A percentile compares a stretch with the other conserved stretches of the same genome.
Conservation (phyloP, 140 eudicot genomes). For the Senecio squalidus region DNA sequence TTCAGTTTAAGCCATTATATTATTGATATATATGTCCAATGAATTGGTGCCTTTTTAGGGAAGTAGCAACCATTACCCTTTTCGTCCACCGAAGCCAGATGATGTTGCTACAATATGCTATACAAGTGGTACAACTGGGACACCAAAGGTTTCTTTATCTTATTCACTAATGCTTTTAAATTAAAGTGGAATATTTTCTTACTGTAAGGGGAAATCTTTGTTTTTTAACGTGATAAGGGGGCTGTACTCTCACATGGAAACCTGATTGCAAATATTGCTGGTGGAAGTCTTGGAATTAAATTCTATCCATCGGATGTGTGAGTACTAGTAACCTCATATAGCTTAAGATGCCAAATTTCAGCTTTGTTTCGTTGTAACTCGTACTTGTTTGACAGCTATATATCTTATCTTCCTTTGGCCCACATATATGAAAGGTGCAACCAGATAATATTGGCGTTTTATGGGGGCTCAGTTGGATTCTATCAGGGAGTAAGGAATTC, state of each 20-base stretch:
- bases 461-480: constrained; percentile 82
- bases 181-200: constrained; percentile 7
- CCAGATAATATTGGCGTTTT: constrained; percentile 44
- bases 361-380: neutral
- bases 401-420: constrained; percentile 94
- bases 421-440: constrained; percentile 80
- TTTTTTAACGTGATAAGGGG: constrained; percentile 40
- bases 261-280: constrained; percentile 74
- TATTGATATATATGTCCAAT: constrained; percentile 1
- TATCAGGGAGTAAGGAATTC: constrained; percentile 76
- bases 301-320: constrained; percentile 74
- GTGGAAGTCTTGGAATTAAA: constrained; percentile 35
- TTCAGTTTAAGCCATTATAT: constrained; percentile 2
- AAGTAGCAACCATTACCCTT: constrained; percentile 43
- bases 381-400: constrained; percentile 42
- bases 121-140: constrained; percentile 96
- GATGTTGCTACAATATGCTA: constrained; percentile 90
- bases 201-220: neutral
- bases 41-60: constrained; percentile 45
- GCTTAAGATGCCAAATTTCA: neutral
- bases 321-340: constrained; percentile 26
- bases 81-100: constrained; percentile 65
- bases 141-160: constrained; percentile 64
- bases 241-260: constrained; percentile 80
- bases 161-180: neutral